These are phyloP conservation scores for Byssochlamys sp. DNA, from an alignment of 2,329 filamentous ascomycete species.

Conservation along the genomic window DNA sequence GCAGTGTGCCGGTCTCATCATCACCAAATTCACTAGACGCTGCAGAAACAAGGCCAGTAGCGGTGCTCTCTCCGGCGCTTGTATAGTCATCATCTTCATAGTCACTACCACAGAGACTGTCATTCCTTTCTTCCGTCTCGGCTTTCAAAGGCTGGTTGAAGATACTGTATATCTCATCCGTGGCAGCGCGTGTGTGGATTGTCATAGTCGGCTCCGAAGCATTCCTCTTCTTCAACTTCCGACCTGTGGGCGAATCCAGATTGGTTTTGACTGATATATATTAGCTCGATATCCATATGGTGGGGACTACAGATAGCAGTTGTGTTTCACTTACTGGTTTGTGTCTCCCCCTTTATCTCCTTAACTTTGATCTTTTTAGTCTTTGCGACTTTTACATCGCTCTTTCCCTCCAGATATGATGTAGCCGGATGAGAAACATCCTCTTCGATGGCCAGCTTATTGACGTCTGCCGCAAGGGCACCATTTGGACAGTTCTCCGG, in stretches of 20 bases:
- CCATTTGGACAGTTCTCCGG: constrained; percentile 14
- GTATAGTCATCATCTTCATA: constrained; percentile 68
- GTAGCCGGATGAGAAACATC: constrained; percentile 7
- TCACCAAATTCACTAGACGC: constrained; percentile 57
- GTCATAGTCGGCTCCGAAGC: constrained; percentile 90
- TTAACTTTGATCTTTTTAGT: constrained; percentile 67
- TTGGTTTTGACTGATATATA: constrained; percentile 69
- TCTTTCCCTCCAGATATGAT: constrained; percentile 12
- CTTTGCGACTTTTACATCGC: constrained; percentile 30
- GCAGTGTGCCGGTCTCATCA: constrained; percentile 39
- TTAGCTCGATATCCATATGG: constrained; percentile 19
- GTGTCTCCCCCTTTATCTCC: constrained; percentile 76
- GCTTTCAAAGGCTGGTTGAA: constrained; percentile 75
- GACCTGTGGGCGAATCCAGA: constrained; percentile 76
- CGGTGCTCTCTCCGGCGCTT: constrained; percentile 74
- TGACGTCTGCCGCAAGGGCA: constrained; percentile 19
- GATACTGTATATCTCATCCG: constrained; percentile 93
- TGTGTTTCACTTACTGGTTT: constrained; percentile 61
- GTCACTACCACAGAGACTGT: constrained; percentile 57
- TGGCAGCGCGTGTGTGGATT: constrained; percentile 85
- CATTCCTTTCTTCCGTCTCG: constrained; percentile 41
- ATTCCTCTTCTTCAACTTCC: constrained; percentile 71
- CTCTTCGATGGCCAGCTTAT: constrained; percentile 21
- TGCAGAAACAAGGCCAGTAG: constrained; percentile 60
- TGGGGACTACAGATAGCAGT: not conserved